Evolutionary conservation across 2,329 filamentous ascomycete species (phyloP), one percentile per base, ranked within the genome.

Genomic region (Coleophoma crateriformis): DNA sequence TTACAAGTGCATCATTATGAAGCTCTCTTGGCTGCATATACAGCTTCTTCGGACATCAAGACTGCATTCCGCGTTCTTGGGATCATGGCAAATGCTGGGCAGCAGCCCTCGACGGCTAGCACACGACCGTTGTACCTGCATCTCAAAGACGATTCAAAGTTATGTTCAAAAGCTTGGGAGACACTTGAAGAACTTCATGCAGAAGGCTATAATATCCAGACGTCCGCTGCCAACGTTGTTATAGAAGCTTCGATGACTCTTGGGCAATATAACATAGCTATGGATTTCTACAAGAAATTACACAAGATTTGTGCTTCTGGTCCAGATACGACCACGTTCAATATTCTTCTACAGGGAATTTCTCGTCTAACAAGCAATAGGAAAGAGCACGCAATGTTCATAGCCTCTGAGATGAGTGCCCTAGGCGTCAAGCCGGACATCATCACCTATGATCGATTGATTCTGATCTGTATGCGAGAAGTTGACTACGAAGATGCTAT

Each of bases 1-100:
- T 73, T 90, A 35, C 72, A 76, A 8, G 67, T 77, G 6, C 76
- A 86, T 54, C 89, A 96, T 63, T 95, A 94, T 67, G 90, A 95
- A 65, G 77, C 85, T 27, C 75, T 96, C 27, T 72, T 91, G 7
- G 82, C 88, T 50, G 78, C 86, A 4, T 89, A 95, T 61, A 73
- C 82, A 11, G 66, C 67, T 14, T 70, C 72, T 3, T 73, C 75
- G 2, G 82, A 94, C 55, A 61, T 92, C 7, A 68, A 71, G 20
- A 80, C 82, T 22, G 86, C 87, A 0, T 74, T 96, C 34, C 78
- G 80, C 38, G 76, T 87, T 1, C 72, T 96, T 14, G 81, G 80
- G 56, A 84, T 90, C 62, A 94, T 95, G 85, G 70, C 79, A 19
- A 75, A 79, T 51, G 79, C 82, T 15, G 81, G 82, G 5, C 64